phyloP scores from a whole-genome alignment of 2,329 filamentous ascomycete species.

The Rosellinia necatrix region DNA sequence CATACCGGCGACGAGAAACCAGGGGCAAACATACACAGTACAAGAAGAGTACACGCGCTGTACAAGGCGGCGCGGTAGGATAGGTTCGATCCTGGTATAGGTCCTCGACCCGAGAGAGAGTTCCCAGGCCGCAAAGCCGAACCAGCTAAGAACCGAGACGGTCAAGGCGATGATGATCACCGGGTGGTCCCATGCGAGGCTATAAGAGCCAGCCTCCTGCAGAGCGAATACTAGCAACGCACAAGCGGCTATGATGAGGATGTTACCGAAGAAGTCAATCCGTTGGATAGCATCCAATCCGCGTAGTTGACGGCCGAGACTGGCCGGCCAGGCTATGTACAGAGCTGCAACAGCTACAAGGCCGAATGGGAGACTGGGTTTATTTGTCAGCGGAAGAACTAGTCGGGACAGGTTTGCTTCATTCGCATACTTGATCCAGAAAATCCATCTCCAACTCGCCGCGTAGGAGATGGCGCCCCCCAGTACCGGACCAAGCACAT shows the following conservation, averaged over 20 bases:
- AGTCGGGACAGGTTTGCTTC: neutral
- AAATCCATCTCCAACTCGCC: constrained; percentile 62
- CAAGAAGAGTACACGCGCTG: constrained; percentile 56
- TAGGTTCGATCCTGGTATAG: constrained; percentile 52
- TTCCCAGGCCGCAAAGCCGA: constrained; percentile 58
- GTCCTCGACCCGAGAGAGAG: constrained; percentile 46
- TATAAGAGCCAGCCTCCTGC: constrained; percentile 60
- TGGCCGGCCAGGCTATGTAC: constrained; percentile 51
- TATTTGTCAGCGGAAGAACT: constrained; percentile 19
- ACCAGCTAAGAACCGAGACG: constrained; percentile 53
- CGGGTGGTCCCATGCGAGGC: constrained; percentile 56
- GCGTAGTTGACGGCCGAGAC: constrained; percentile 42
- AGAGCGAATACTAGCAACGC: constrained; percentile 60
- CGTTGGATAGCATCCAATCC: constrained; percentile 50
- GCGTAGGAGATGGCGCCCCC: constrained; percentile 60
- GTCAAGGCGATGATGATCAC: constrained; percentile 55
- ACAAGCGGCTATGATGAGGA: constrained; percentile 56
- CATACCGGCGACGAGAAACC: neutral
- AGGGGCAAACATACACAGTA: constrained; percentile 46
- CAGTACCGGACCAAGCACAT: constrained; percentile 62
- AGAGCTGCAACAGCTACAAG: constrained; percentile 52
- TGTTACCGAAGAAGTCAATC: constrained; percentile 58
- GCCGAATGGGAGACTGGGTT: constrained; percentile 54
- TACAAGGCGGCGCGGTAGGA: constrained; percentile 56
- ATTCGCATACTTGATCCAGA: constrained; percentile 61